A percentile compares a stretch with the other conserved stretches of the same genome.
phyloP scores from a whole-genome alignment of 768 basidiomycete genomes.

The Psilocybe azurescens region DNA sequence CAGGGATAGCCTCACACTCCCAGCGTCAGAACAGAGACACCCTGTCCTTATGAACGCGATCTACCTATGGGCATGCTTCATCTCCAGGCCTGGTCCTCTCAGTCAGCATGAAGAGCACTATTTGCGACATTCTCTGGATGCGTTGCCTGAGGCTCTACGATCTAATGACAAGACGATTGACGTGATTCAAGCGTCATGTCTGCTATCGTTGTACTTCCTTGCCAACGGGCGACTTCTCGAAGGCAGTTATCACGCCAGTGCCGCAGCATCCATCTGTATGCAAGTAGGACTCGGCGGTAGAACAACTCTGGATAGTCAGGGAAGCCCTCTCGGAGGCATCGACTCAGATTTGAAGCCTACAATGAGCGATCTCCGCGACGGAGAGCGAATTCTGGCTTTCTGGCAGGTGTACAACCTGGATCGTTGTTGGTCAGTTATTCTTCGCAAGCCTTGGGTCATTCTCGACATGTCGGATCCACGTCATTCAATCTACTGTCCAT shows the following conservation, averaged over 20 bases:
- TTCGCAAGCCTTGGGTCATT: slow-evolving; percentile 70
- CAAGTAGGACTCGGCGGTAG: slow-evolving; percentile 72
- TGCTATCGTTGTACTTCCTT: slow-evolving; percentile 78
- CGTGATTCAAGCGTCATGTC: slow-evolving; percentile 76
- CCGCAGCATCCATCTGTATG: slow-evolving; percentile 74
- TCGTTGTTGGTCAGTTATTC: slow-evolving; percentile 78
- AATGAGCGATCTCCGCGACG: slow-evolving; percentile 64
- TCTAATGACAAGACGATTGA: slow-evolving; percentile 62
- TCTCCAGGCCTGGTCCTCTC: slow-evolving; percentile 73
- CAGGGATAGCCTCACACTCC: slow-evolving; percentile 60
- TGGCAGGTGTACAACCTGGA: slow-evolving; percentile 87
- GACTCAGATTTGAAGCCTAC: slow-evolving; percentile 59
- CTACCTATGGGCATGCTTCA: slow-evolving; percentile 83
- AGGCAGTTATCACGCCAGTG: slow-evolving; percentile 77
- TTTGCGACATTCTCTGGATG: slow-evolving; percentile 65
- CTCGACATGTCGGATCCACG: slow-evolving; percentile 64
- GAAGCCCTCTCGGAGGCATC: slow-evolving; percentile 40
- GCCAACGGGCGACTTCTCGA: slow-evolving; percentile 80
- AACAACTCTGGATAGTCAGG: slow-evolving; percentile 36
- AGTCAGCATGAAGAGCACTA: slow-evolving; percentile 78
- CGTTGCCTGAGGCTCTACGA: slow-evolving; percentile 67
- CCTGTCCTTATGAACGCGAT: slow-evolving; percentile 81
- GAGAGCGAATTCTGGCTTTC: slow-evolving; percentile 76
- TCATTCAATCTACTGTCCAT: slow-evolving; percentile 71
- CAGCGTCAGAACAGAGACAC: slow-evolving; percentile 67